A percentile compares a stretch with the other conserved stretches of the same genome.
Evolutionary conservation across 139 green algal species (phyloP).

Genomic region (Chlamydomonas schloesseri): DNA sequence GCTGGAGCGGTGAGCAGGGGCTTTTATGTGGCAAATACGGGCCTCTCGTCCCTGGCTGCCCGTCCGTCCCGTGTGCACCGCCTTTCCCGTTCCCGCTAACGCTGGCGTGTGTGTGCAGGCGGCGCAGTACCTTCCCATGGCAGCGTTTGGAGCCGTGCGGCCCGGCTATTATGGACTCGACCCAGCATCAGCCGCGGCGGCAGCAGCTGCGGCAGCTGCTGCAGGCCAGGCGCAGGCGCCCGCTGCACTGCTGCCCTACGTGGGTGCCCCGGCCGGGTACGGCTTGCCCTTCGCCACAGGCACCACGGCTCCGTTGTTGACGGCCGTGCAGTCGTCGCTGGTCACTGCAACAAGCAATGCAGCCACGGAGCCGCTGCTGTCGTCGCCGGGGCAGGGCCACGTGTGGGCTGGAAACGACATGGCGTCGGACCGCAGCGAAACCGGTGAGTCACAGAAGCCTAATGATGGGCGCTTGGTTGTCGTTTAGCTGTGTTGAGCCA

Average conservation of each 20-base stretch:
- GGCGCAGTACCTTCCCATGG: too few species aligned
- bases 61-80: too few species aligned
- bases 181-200: background rate
- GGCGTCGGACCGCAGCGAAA: background rate
- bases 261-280: background rate
- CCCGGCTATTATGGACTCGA: background rate
- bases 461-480: too few species aligned
- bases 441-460: background rate
- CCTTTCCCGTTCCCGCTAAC: background rate
- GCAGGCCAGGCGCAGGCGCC: background rate
- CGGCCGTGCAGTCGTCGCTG: slow-evolving; percentile 12
- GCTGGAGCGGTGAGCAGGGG: too few species aligned
- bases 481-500: too few species aligned
- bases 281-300: background rate
- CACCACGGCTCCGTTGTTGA: background rate
- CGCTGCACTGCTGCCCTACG: background rate
- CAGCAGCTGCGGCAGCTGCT: background rate
- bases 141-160: too few species aligned
- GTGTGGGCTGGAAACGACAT: background rate
- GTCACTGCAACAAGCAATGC: slow-evolving; percentile 12
- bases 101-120: background rate
- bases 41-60: too few species aligned
- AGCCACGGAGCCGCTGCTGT: background rate
- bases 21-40: too few species aligned
- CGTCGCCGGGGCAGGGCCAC: background rate